Conservation (phyloP, 352 stramenopile genomes). For the Pythium guiyangense region DNA sequence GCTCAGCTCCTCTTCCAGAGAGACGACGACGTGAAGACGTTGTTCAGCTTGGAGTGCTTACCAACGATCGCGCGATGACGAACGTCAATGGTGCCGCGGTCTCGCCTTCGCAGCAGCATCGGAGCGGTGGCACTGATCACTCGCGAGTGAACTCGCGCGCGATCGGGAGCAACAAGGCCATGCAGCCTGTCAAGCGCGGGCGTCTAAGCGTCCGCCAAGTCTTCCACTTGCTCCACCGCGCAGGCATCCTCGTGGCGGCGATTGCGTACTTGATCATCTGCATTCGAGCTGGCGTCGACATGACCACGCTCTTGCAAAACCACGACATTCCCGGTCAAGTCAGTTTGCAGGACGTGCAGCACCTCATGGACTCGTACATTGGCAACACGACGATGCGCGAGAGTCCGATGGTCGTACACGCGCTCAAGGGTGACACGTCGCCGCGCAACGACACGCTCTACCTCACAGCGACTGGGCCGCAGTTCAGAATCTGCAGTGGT, state of each 20-base stretch:
- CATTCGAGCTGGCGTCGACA: not conserved
- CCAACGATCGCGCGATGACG: too few species aligned
- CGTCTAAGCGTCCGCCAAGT: too few species aligned
- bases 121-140: too few species aligned
- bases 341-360: constrained; percentile 10
- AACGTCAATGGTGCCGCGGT: too few species aligned
- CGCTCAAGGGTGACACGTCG: constrained; percentile 21
- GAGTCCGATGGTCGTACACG: constrained; percentile 24
- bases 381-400: constrained; percentile 21
- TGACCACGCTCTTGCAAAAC: constrained; percentile 2
- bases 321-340: constrained; percentile 13
- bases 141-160: too few species aligned
- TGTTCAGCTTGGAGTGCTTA: too few species aligned
- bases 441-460: constrained; percentile 29
- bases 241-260: not conserved
- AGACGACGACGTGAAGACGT: too few species aligned
- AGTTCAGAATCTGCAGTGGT: constrained; percentile 1
- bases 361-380: constrained; percentile 25
- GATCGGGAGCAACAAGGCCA: too few species aligned
- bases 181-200: too few species aligned
- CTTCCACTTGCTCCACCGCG: constrained; percentile 1
- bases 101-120: too few species aligned
- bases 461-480: constrained; percentile 22
- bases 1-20: too few species aligned
- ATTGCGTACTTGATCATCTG: not conserved